phyloP scores from a whole-genome alignment of 441 rosid genomes.

The Jatropha multifida region DNA sequence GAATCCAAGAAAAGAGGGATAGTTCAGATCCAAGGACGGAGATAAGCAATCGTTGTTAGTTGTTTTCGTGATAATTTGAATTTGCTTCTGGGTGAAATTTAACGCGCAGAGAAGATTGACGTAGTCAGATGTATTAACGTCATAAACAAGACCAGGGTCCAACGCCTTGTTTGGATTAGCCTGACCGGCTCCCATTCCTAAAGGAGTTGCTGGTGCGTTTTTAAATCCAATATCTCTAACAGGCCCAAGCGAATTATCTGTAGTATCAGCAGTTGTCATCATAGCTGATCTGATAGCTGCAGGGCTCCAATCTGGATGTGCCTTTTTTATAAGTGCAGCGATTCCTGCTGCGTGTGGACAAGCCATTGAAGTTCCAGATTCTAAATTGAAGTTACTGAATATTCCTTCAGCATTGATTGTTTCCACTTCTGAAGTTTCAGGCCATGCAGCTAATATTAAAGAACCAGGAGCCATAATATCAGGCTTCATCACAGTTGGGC shows the following conservation, averaged over 20 bases:
- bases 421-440: slow-evolving; percentile 44
- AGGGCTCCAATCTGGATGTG: slow-evolving; percentile 74
- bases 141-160: slow-evolving; percentile 27
- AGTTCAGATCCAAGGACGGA: slow-evolving; percentile 30
- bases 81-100: slow-evolving; percentile 21
- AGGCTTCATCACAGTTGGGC: slow-evolving; percentile 69
- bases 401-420: slow-evolving; percentile 47
- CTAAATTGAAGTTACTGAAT: slow-evolving; percentile 58
- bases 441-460: slow-evolving; percentile 82
- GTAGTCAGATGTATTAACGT: slow-evolving; percentile 11
- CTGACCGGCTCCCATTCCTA: slow-evolving; percentile 36
- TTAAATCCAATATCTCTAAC: slow-evolving; percentile 59
- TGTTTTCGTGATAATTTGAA: slow-evolving; percentile 41
- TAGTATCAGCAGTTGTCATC: slow-evolving; percentile 72
- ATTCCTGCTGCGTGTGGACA: slow-evolving; percentile 85
- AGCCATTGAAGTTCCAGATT: slow-evolving; percentile 90
- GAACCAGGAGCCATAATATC: slow-evolving; percentile 89
- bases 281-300: slow-evolving; percentile 77
- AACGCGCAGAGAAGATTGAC: slow-evolving; percentile 17
- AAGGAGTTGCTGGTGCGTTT: slow-evolving; percentile 52
- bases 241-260: slow-evolving; percentile 43
- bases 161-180: slow-evolving; percentile 25
- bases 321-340: slow-evolving; percentile 69
- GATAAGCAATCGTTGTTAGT: slow-evolving; percentile 34
- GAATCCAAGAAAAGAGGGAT: slow-evolving; percentile 32